phyloP scores from a whole-genome alignment of 768 basidiomycete species.

The Tylopilus felleus region DNA sequence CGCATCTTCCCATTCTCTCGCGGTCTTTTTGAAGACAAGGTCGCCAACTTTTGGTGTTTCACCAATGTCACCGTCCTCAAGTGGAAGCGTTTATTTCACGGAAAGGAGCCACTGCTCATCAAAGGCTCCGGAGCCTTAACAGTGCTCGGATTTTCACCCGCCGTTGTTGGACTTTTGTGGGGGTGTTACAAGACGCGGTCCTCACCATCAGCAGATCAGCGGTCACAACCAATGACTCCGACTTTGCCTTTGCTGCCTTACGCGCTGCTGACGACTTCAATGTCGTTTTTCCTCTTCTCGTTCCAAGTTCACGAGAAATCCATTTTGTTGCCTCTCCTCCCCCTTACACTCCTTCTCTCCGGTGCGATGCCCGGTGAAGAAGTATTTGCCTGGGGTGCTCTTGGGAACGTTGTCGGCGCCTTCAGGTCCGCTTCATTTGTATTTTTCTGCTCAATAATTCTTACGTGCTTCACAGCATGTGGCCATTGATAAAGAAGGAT shows the following conservation, averaged over 20 bases:
- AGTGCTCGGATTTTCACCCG: conserved; percentile 65
- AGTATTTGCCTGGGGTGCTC: conserved; percentile 29
- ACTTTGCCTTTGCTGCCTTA: conserved; percentile 73
- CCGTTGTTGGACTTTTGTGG: conserved; percentile 44
- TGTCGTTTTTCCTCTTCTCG: conserved; percentile 95
- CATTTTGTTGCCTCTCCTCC: conserved; percentile 81
- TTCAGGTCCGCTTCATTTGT: conserved; percentile 63
- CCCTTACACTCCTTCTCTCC: conserved; percentile 74
- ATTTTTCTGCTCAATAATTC: not conserved
- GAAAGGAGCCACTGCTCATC: conserved; percentile 51
- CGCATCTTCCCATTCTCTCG: conserved; percentile 92
- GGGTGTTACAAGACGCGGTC: conserved; percentile 34
- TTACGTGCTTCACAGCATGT: conserved; percentile 65
- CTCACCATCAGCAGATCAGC: not conserved
- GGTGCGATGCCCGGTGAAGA: conserved; percentile 32
- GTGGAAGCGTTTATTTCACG: conserved; percentile 51
- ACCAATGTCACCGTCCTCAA: conserved; percentile 79
- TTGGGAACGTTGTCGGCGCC: conserved; percentile 75
- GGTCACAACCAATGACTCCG: conserved; percentile 37
- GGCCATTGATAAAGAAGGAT: conserved; percentile 81
- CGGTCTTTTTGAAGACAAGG: conserved; percentile 92
- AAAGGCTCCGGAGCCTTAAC: conserved; percentile 68
- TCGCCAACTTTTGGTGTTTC: conserved; percentile 98
- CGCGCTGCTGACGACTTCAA: conserved; percentile 72
- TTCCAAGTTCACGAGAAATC: conserved; percentile 98